Base-by-base conservation (phyloP, 345 rosid species). In the Arabis hirsuta region DNA sequence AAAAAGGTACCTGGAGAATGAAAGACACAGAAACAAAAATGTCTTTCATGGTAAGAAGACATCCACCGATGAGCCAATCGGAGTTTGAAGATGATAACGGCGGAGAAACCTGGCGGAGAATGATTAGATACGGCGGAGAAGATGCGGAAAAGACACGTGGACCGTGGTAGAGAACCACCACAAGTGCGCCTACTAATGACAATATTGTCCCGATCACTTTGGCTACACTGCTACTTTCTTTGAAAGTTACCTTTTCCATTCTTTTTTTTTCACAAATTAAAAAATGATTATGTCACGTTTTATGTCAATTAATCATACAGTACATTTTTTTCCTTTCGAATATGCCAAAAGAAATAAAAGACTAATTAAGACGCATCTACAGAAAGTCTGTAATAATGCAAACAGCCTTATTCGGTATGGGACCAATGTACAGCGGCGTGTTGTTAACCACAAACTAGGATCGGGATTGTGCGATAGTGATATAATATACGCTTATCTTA, bases 31-130 rank as follows among this genome's bases (percentile, higher is more conserved):
- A 87, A 29, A 84, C 63, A 0, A 90, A 73, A 3, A 84, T 72
- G 48, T 88, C 86, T 73, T 82, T 86, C 8, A 76, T 84, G 0
- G 87, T 72, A 14, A 92, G 88, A 27, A 87, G 84, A 57, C 82
- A 24, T 4, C 93, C 96, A n/a, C 96, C 98, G 26, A 87, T 51
- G 13, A 87, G 67, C 98, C 96, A 92, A 45, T 83, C 79, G 4
- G 82, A 59, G 7, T 77, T 52, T 12, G 89, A 55, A 0, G 92
- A 82, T 39, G 58, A 77, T 48, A 84, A 38, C 48, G 88, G 24
- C 2, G 73, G 74, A 13, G 83, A 61, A 36, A 55, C 79, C 51
- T 72, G 81, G 3, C 55, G 39, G 45, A 36, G n/a, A 16, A 16
- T 16, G 9, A 29, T 61, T 29, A 16, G 9, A 41, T 61, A 4